These are phyloP conservation scores for Monilinia polystroma DNA, from an alignment of 2,329 filamentous ascomycete species.

Conservation along the genomic window DNA sequence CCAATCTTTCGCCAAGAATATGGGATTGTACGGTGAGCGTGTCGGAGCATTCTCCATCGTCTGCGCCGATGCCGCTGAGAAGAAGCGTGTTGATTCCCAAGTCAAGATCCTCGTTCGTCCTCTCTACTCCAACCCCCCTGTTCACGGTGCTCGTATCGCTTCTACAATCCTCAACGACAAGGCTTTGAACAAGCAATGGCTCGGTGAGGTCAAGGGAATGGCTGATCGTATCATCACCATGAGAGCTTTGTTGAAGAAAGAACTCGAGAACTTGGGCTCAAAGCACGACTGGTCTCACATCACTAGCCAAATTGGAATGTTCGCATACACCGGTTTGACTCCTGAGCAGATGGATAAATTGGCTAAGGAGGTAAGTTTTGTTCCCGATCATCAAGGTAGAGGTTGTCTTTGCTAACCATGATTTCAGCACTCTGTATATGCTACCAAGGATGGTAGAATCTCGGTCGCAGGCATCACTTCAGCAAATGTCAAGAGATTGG, in stretches of 20 bases:
- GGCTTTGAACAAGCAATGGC: constrained; percentile 87
- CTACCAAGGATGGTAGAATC: constrained; percentile 88
- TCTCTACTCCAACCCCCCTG: constrained; percentile 95
- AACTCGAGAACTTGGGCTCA: constrained; percentile 91
- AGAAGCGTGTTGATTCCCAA: constrained; percentile 94
- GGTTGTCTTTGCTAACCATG: constrained; percentile 24
- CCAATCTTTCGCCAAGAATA: constrained; percentile 99
- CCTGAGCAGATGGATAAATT: constrained; percentile 88
- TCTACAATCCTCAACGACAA: constrained; percentile 86
- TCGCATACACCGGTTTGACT: constrained; percentile 93
- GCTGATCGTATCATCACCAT: constrained; percentile 98
- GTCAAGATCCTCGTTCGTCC: constrained; percentile 97
- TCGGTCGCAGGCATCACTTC: constrained; percentile 81
- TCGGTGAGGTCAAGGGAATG: constrained; percentile 96
- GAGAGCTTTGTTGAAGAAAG: constrained; percentile 89
- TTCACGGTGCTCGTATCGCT: constrained; percentile 94
- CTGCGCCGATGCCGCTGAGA: constrained; percentile 80
- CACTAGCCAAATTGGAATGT: constrained; percentile 99
- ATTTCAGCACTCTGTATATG: constrained; percentile 82
- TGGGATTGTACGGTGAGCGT: constrained; percentile 99
- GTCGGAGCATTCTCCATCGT: constrained; percentile 95
- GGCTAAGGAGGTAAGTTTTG: constrained; percentile 69
- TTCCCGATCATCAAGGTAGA: constrained; percentile 30
- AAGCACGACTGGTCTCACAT: constrained; percentile 99
- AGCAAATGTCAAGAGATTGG: constrained; percentile 75